phyloP scores from a whole-genome alignment of 2,329 filamentous ascomycete species.

The Sclerotinia borealis region DNA sequence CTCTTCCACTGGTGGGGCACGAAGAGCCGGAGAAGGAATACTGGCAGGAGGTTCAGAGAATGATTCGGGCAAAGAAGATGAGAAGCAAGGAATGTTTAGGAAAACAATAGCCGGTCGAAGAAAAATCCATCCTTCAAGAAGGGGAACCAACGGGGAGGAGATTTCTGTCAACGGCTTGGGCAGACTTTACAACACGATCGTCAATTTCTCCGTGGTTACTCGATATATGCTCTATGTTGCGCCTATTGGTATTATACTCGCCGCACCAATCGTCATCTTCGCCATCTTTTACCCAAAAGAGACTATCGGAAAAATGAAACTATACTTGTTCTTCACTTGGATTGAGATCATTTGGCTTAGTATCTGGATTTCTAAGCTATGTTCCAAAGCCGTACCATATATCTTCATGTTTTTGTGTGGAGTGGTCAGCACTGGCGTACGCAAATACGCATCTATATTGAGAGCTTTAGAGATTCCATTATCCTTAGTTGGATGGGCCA shows the following conservation, averaged over 20 bases:
- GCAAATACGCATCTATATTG: conserved; percentile 64
- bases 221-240: conserved; percentile 64
- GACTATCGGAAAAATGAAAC: conserved; percentile 38
- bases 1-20: conserved; percentile 51
- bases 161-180: conserved; percentile 59
- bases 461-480: conserved; percentile 59
- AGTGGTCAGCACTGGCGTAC: conserved; percentile 61
- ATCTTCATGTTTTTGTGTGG: conserved; percentile 65
- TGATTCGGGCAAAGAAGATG: conserved; percentile 18
- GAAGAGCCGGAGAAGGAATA: conserved; percentile 39
- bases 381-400: conserved; percentile 53
- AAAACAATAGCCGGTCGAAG: conserved; percentile 39
- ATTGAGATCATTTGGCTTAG: conserved; percentile 62
- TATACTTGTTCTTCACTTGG: conserved; percentile 62
- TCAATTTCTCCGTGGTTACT: conserved; percentile 57
- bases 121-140: conserved; percentile 37
- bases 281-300: conserved; percentile 23
- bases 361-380: conserved; percentile 61
- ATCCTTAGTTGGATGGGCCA: conserved; percentile 63
- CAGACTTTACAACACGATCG: conserved; percentile 56
- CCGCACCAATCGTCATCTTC: conserved; percentile 52
- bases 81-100: conserved; percentile 27
- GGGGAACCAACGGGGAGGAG: conserved; percentile 45
- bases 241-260: conserved; percentile 55
- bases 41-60: conserved; percentile 12